Percentiles rank a stretch among this genome's conserved stretches.
These are phyloP conservation scores for Stentor roeselii DNA, from an alignment of 73 alveolate genomes.

Conservation along the genomic window DNA sequence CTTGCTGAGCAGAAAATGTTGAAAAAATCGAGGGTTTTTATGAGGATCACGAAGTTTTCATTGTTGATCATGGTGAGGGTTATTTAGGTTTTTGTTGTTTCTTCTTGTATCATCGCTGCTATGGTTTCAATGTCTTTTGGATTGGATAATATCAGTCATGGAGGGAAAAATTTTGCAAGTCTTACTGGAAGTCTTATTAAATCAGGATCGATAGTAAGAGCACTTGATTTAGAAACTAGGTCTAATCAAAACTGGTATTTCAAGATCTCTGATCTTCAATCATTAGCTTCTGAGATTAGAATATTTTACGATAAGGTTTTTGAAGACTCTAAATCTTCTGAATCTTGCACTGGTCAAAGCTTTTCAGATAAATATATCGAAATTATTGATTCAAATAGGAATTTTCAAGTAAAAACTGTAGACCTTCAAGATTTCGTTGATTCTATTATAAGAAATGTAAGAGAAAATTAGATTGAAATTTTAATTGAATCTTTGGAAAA, in stretches of 20 bases:
- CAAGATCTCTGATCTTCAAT: background rate
- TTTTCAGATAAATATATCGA: background rate
- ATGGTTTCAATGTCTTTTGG: background rate
- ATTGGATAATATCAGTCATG: background rate
- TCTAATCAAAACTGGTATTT: background rate
- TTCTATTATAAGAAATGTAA: background rate
- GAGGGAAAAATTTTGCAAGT: too few relatives aligned
- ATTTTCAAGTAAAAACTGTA: background rate
- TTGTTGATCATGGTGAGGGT: background rate
- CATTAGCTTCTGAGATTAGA: background rate
- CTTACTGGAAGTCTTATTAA: background rate
- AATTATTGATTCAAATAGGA: too few relatives aligned
- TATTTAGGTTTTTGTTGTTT: background rate
- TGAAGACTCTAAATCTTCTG: background rate
- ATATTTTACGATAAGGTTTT: background rate
- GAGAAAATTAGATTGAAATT: background rate
- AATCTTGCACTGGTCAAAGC: background rate
- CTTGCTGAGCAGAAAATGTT: background rate
- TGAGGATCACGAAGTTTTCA: background rate
- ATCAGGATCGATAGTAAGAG: background rate
- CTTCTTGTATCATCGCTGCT: background rate
- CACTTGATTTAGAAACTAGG: background rate
- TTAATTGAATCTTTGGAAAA: background rate
- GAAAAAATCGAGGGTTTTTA: background rate
- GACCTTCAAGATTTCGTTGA: background rate